These are phyloP conservation scores for Trypanosomatidae sp. DNA, from an alignment of 208 protist species.

Conservation along the genomic window DNA sequence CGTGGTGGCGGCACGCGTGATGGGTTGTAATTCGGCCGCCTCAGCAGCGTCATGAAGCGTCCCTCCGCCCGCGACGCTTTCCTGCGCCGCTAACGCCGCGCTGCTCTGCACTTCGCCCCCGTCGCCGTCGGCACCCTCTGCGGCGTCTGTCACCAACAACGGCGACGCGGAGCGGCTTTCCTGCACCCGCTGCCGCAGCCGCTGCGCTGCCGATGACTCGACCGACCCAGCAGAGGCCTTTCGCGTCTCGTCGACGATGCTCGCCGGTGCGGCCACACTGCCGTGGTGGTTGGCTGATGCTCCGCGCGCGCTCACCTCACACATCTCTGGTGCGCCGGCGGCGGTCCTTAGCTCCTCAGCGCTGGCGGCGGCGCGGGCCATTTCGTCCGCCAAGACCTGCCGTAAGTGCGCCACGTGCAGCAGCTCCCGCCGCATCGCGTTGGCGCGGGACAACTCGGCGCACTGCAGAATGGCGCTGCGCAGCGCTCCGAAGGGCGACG, in stretches of 20 bases:
- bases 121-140: neutral
- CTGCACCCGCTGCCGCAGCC: slow-evolving; percentile 14
- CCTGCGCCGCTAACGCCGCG: neutral
- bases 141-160: too few relatives aligned
- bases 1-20: too few relatives aligned
- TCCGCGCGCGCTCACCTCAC: too few relatives aligned
- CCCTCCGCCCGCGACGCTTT: too few relatives aligned
- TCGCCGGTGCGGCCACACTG: too few relatives aligned
- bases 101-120: neutral
- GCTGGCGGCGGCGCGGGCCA: neutral
- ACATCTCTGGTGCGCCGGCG: neutral
- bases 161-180: slow-evolving; percentile 3
- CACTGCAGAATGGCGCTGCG: slow-evolving; percentile 24
- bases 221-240: too few relatives aligned
- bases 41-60: too few relatives aligned
- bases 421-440: slow-evolving; percentile 37
- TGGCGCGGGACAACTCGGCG: slow-evolving; percentile 38
- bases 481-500: neutral
- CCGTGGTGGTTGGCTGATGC: too few relatives aligned
- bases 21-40: too few relatives aligned
- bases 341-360: neutral
- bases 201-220: neutral
- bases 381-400: slow-evolving; percentile 11
- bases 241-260: too few relatives aligned
- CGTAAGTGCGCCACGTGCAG: slow-evolving; percentile 40